Evolutionary conservation across 139 green algal genomes (phyloP).

Genomic region (Microglena sp.): DNA sequence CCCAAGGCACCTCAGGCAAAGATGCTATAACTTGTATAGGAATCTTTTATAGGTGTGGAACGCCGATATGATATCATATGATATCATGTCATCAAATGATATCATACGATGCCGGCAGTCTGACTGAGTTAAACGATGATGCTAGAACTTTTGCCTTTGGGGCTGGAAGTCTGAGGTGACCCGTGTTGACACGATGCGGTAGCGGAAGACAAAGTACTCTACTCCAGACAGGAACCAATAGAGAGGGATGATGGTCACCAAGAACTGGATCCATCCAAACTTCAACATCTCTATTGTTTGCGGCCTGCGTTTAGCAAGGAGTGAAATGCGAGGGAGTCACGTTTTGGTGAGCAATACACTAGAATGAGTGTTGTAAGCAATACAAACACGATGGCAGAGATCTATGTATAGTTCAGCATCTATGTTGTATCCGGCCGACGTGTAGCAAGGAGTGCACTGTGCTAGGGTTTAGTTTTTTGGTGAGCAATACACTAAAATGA

Average conservation of each 20-base stretch:
- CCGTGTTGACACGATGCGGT: conserved; percentile 24
- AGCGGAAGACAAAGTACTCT: conserved; percentile 27
- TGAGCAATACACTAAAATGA: too few species aligned
- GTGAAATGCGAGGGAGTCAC: background rate
- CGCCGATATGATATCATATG: too few species aligned
- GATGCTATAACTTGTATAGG: too few species aligned
- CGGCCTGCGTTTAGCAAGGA: background rate
- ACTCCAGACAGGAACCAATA: conserved; percentile 31
- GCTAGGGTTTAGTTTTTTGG: too few species aligned
- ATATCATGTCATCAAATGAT: too few species aligned
- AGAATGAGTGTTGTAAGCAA: background rate
- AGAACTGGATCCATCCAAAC: conserved; percentile 49
- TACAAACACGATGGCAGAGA: background rate
- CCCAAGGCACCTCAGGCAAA: too few species aligned
- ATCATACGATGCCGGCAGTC: too few species aligned
- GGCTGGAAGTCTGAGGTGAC: conserved; percentile 33
- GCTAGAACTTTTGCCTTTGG: too few species aligned
- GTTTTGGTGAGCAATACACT: background rate
- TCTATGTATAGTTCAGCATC: background rate
- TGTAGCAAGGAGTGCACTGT: too few species aligned
- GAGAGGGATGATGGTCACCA: conserved; percentile 26
- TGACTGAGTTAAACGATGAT: too few species aligned
- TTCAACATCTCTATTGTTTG: conserved; percentile 44
- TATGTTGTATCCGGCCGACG: too few species aligned
- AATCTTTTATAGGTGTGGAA: too few species aligned